Base-by-base conservation (phyloP, 176 grass and related monocot genomes). In the Canna indica region DNA sequence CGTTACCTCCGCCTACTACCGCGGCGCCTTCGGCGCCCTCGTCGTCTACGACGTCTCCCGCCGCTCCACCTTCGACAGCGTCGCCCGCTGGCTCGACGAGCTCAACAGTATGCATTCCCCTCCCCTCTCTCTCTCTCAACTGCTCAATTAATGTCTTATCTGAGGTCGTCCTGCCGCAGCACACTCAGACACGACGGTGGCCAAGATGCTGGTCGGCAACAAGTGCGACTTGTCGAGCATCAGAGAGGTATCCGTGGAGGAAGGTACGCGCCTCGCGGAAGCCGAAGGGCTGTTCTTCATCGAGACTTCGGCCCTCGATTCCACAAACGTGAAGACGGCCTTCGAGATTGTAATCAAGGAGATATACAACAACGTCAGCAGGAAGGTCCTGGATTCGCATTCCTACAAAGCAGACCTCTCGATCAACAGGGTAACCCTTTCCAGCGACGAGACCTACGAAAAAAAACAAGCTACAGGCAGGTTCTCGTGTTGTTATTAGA, bases 1-100 rank as follows among this genome's bases (percentile, higher is more conserved):
- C 41, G 68, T 70, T 26, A 70, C 68, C 68, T 70, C 68, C 28
- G 68, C 68, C 42, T 70, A 70, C 68, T 70, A 70, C 68, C 68
- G 68, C 27, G 68, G 68, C 26, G 68, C 68, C 44, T 70, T 70
- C 45, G 68, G 68, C 44, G 68, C 68, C 26, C 68, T 70, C 28
- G 42, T 70, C 68, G 68, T 70, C 44, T 70, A 70, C 44, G 68
- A 70, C 44, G 45, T 70, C 44, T 70, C 68, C 68, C 68, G 68
- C 68, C 68, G 68, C 39, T 70, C 68, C 39, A 70, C 68, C 68
- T 70, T 70, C 68, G 68, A 70, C 68, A 48, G 28, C 44, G 68
- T 70, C 26, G 42, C 27, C 68, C 41, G 68, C 26, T 70, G 68
- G 68, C 68, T 70, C 42, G 68, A 70, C 45, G 68, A 70, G 45